A percentile compares a stretch with the other conserved stretches of the same genome.
These are phyloP conservation scores for Phytophthora citrophthora DNA, from an alignment of 352 stramenopile species.

Conservation along the genomic window DNA sequence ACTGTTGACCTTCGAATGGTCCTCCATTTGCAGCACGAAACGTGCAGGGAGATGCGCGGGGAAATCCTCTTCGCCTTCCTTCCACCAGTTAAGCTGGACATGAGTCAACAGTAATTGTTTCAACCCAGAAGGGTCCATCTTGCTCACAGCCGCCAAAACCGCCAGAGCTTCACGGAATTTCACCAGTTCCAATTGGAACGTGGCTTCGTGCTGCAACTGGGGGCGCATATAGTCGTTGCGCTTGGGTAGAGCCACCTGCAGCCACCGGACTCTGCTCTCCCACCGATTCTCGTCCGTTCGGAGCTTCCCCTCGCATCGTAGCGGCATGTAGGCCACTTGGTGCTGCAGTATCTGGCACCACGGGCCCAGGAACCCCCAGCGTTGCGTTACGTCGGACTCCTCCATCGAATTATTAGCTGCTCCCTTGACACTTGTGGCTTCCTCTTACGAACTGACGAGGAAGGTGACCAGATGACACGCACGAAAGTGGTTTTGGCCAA, in stretches of 20 bases:
- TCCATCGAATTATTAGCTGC: slow-evolving; percentile 2
- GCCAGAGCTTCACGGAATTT: slow-evolving; percentile 33
- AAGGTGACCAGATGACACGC: slow-evolving; percentile 3
- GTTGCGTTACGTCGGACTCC: slow-evolving; percentile 11
- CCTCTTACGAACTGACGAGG: slow-evolving; percentile 5
- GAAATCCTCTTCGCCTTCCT: slow-evolving; percentile 28
- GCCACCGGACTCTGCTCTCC: neutral
- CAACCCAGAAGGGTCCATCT: slow-evolving; percentile 30
- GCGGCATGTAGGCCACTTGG: slow-evolving; percentile 4
- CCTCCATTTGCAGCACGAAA: slow-evolving; percentile 22
- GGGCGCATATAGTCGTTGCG: slow-evolving; percentile 1
- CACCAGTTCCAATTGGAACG: slow-evolving; percentile 3
- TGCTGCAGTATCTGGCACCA: slow-evolving; percentile 5
- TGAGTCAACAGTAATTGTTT: slow-evolving; percentile 31
- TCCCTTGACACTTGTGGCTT: neutral
- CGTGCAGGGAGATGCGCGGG: slow-evolving; percentile 17
- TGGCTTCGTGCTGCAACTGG: slow-evolving; percentile 9
- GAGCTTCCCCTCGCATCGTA: slow-evolving; percentile 7
- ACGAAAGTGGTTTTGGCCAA: neutral
- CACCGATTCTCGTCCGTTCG: neutral
- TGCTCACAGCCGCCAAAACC: slow-evolving; percentile 29
- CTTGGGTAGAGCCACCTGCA: slow-evolving; percentile 19
- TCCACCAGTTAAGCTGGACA: slow-evolving; percentile 32
- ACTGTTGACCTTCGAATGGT: neutral
- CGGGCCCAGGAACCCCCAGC: slow-evolving; percentile 18